phyloP scores from a whole-genome alignment of 2,329 filamentous ascomycete genomes.

The Nothophaeocryptopus gaeumannii region DNA sequence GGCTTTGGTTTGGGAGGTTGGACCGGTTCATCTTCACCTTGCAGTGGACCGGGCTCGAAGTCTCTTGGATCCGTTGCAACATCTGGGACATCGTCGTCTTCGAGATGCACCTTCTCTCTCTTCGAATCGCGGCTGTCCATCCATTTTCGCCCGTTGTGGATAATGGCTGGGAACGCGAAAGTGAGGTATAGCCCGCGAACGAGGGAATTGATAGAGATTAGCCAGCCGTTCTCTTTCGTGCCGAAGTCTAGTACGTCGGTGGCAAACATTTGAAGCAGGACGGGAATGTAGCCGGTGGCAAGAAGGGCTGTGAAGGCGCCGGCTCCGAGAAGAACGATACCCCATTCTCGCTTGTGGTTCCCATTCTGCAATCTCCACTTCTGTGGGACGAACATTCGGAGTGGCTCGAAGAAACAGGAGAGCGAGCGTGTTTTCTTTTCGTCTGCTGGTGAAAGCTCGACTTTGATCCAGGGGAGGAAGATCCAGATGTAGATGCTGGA shows the following conservation, averaged over 20 bases:
- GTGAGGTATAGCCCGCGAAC: slow-evolving; percentile 46
- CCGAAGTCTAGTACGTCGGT: slow-evolving; percentile 47
- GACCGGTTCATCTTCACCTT: slow-evolving; percentile 48
- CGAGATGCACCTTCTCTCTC: slow-evolving; percentile 22
- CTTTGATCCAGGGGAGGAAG: slow-evolving; percentile 51
- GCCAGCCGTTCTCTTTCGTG: slow-evolving; percentile 44
- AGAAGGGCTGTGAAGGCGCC: slow-evolving; percentile 68
- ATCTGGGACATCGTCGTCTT: slow-evolving; percentile 24
- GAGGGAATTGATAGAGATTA: slow-evolving; percentile 47
- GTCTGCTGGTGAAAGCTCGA: slow-evolving; percentile 30
- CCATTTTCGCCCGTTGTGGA: slow-evolving; percentile 42
- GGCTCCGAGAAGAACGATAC: slow-evolving; percentile 61
- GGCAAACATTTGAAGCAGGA: slow-evolving; percentile 53
- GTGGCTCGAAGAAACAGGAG: slow-evolving; percentile 59
- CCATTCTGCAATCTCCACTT: slow-evolving; percentile 54
- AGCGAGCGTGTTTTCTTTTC: slow-evolving; percentile 40
- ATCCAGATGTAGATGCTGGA: slow-evolving; percentile 43
- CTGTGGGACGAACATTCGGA: slow-evolving; percentile 61
- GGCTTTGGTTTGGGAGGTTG: slow-evolving; percentile 28
- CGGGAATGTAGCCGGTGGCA: slow-evolving; percentile 65
- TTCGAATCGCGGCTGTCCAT: slow-evolving; percentile 38
- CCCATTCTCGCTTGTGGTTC: slow-evolving; percentile 54
- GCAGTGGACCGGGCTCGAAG: slow-evolving; percentile 31
- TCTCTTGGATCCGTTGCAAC: slow-evolving; percentile 32
- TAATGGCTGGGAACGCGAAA: slow-evolving; percentile 45